A percentile compares a stretch with the other conserved stretches of the same genome.
Evolutionary conservation across 2,329 filamentous ascomycete species (phyloP).

Genomic region (Neonectria hederae): DNA sequence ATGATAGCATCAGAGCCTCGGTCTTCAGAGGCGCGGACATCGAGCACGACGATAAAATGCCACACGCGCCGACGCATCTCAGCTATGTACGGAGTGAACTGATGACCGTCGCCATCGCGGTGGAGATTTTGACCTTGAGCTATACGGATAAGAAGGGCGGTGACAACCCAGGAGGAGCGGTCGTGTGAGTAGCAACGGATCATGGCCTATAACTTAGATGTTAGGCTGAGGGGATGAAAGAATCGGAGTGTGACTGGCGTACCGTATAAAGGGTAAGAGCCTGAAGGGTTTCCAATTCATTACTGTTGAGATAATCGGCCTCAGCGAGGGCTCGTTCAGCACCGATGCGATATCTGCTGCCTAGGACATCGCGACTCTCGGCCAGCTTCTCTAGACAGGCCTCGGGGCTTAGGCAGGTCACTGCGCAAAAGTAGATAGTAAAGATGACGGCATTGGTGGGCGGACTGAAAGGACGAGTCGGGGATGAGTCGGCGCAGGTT

Average conservation of each 20-base stretch:
- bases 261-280: constrained; percentile 54
- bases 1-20: constrained; percentile 60
- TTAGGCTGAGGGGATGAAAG: not conserved
- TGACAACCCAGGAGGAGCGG: constrained; percentile 54
- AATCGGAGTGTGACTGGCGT: not conserved
- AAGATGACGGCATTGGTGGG: constrained; percentile 52
- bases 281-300: constrained; percentile 52
- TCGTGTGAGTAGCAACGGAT: constrained; percentile 50
- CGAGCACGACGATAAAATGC: constrained; percentile 71
- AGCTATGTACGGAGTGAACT: constrained; percentile 60
- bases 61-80: constrained; percentile 70
- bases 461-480: constrained; percentile 27
- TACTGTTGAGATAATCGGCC: constrained; percentile 55
- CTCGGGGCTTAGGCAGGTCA: constrained; percentile 46
- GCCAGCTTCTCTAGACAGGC: constrained; percentile 47
- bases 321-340: constrained; percentile 52
- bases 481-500: constrained; percentile 37
- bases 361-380: constrained; percentile 46
- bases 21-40: constrained; percentile 64
- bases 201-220: constrained; percentile 41
- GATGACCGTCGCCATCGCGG: constrained; percentile 51
- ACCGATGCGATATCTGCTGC: constrained; percentile 44
- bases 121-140: constrained; percentile 55
- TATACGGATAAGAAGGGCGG: constrained; percentile 53
- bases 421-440: constrained; percentile 54